Conservation (phyloP, 2,329 filamentous ascomycete genomes). For the Coniochaeta hoffmannii region DNA sequence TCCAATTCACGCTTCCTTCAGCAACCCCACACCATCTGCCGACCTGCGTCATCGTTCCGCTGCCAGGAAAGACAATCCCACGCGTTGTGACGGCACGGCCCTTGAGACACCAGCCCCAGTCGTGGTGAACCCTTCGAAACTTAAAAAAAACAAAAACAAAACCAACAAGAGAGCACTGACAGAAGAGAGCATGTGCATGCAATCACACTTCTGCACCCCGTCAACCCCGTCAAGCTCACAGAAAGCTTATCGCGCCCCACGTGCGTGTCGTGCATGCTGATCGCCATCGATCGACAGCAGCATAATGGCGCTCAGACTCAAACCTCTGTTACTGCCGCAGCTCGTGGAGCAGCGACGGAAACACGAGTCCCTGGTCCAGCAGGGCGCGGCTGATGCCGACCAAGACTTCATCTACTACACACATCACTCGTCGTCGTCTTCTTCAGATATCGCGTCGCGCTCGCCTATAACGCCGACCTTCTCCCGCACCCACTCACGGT, state of each 20-base stretch:
- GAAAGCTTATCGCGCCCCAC: not conserved
- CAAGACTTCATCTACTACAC: constrained; percentile 33
- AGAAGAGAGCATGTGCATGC: constrained; percentile 1
- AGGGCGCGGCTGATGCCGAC: constrained; percentile 21
- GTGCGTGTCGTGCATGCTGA: constrained; percentile 3
- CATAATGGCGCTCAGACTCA: constrained; percentile 40
- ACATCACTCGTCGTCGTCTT: constrained; percentile 51
- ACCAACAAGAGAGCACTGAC: not conserved
- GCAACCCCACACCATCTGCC: not conserved
- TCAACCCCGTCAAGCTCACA: not conserved
- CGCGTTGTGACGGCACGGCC: not conserved
- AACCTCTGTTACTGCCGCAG: constrained; percentile 46
- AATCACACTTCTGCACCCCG: not conserved
- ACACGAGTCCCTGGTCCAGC: constrained; percentile 23
- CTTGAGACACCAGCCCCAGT: not conserved
- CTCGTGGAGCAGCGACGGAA: constrained; percentile 43
- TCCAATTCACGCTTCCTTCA: not conserved
- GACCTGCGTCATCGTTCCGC: not conserved
- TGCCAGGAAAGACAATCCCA: not conserved
- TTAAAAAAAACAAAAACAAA: too few relatives aligned
- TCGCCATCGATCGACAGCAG: not conserved
- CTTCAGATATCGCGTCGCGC: constrained; percentile 58
- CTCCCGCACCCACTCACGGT: constrained; percentile 47
- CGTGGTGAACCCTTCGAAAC: not conserved
- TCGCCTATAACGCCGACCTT: constrained; percentile 68